Evolutionary conservation across 495 filamentous ascomycete genomes (phyloP).

Genomic region (Geopyxis carbonaria): DNA sequence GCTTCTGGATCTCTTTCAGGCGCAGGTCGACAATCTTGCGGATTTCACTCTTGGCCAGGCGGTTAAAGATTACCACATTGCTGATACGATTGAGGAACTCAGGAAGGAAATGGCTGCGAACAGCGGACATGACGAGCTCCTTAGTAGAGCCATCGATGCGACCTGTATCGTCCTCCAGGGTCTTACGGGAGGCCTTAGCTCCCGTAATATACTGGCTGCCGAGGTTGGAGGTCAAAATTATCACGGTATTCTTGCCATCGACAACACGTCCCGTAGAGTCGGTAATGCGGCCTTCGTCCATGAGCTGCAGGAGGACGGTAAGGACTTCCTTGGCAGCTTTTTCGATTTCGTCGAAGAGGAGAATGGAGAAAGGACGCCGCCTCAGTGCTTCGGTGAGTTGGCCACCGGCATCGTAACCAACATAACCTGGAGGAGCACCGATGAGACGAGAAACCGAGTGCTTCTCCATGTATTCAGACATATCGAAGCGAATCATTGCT

Average conservation of each 20-base stretch:
- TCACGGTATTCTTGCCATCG: conserved; percentile 93
- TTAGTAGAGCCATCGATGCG: conserved; percentile 72
- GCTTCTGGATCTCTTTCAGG: conserved; percentile 74
- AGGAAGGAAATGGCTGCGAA: conserved; percentile 89
- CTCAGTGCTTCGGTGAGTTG: conserved; percentile 89
- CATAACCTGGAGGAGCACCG: conserved; percentile 89
- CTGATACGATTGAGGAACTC: conserved; percentile 97
- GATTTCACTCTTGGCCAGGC: conserved; percentile 73
- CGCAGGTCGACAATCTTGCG: conserved; percentile 90
- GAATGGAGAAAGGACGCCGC: conserved; percentile 87
- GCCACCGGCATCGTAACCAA: conserved; percentile 88
- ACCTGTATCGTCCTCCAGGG: conserved; percentile 28
- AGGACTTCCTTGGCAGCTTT: conserved; percentile 97
- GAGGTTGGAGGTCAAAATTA: conserved; percentile 96
- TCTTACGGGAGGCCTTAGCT: conserved; percentile 35
- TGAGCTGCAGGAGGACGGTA: conserved; percentile 89
- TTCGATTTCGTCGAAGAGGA: conserved; percentile 95
- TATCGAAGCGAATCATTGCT: conserved; percentile 97
- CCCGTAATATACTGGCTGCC: conserved; percentile 87
- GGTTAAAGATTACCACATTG: conserved; percentile 95
- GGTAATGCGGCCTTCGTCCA: conserved; percentile 97
- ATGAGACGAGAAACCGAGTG: conserved; percentile 96
- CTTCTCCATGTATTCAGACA: conserved; percentile 98
- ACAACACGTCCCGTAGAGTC: conserved; percentile 90
- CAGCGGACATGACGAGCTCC: conserved; percentile 72